phyloP scores from a whole-genome alignment of 2,329 filamentous ascomycete species.

The Cladosporium velox region DNA sequence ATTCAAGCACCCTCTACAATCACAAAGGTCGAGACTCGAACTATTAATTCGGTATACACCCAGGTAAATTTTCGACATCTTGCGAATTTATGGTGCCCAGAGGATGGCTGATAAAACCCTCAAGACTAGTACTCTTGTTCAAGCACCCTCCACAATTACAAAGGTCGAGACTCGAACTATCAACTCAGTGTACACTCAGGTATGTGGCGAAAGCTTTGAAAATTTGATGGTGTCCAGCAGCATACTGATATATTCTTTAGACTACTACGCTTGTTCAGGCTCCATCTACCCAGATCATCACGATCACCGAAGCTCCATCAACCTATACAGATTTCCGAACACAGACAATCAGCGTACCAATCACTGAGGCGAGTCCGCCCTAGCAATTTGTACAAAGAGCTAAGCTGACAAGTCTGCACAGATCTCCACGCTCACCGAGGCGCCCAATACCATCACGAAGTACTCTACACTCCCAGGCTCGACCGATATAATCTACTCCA shows the following conservation, averaged over 20 bases:
- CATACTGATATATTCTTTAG: neutral
- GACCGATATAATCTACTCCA: neutral
- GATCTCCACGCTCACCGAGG: slow-evolving; percentile 1
- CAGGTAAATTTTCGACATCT: neutral
- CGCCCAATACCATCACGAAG: slow-evolving; percentile 8
- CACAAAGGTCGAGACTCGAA: neutral
- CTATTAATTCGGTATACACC: neutral
- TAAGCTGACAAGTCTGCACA: neutral
- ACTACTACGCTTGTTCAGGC: slow-evolving; percentile 6
- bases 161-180: neutral
- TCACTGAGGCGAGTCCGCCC: neutral
- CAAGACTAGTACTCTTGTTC: neutral
- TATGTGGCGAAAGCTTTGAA: neutral
- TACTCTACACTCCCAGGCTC: slow-evolving; percentile 1
- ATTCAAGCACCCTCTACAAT: slow-evolving; percentile 2
- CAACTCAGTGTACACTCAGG: neutral
- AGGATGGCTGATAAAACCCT: neutral
- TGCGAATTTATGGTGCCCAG: neutral
- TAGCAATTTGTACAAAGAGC: neutral
- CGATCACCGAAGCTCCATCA: neutral
- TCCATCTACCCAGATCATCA: slow-evolving; percentile 4
- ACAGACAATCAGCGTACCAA: neutral
- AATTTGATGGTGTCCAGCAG: neutral
- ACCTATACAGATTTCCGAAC: slow-evolving; percentile 8
- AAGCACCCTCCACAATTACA: slow-evolving; percentile 1